Evolutionary conservation across 2,329 filamentous ascomycete genomes (phyloP).

Genomic region (Fonsecaea pugnacius): DNA sequence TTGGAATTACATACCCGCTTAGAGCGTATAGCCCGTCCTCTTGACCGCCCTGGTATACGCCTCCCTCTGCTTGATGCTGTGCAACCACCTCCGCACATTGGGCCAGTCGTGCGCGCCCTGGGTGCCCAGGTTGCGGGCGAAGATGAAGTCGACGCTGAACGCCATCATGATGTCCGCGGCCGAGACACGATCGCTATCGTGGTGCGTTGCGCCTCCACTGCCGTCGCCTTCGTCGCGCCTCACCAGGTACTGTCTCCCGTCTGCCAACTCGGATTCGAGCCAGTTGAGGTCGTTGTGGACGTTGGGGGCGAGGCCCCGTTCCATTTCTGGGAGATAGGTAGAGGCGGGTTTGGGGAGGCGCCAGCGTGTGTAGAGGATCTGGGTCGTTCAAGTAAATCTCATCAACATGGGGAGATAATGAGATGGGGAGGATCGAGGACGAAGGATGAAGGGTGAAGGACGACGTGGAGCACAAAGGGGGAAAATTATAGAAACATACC

Average conservation of each 20-base stretch:
- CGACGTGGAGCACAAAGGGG: too few species aligned
- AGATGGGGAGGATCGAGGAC: not conserved
- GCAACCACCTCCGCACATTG: slow-evolving; percentile 31
- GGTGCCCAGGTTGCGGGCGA: slow-evolving; percentile 36
- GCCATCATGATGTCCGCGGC: slow-evolving; percentile 55
- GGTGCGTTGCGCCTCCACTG: slow-evolving; percentile 40
- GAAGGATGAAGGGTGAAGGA: too few species aligned
- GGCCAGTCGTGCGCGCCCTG: slow-evolving; percentile 26
- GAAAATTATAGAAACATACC: not conserved
- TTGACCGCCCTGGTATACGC: slow-evolving; percentile 34
- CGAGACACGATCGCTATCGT: slow-evolving; percentile 42
- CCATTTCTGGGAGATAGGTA: slow-evolving; percentile 41
- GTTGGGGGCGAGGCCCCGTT: slow-evolving; percentile 48
- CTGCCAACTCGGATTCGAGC: slow-evolving; percentile 48
- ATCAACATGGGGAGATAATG: not conserved
- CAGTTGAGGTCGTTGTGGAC: slow-evolving; percentile 53
- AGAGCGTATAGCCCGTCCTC: slow-evolving; percentile 34
- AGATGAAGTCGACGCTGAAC: slow-evolving; percentile 49
- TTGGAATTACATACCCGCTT: not conserved
- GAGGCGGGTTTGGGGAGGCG: slow-evolving; percentile 41
- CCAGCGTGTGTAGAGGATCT: slow-evolving; percentile 52
- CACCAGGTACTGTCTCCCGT: slow-evolving; percentile 1
- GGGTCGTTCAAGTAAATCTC: not conserved
- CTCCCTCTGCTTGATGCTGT: slow-evolving; percentile 19
- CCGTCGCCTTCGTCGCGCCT: slow-evolving; percentile 30